Conservation (phyloP, 1,284 basidiomycete genomes). For the Leucoagaricus sp. region DNA sequence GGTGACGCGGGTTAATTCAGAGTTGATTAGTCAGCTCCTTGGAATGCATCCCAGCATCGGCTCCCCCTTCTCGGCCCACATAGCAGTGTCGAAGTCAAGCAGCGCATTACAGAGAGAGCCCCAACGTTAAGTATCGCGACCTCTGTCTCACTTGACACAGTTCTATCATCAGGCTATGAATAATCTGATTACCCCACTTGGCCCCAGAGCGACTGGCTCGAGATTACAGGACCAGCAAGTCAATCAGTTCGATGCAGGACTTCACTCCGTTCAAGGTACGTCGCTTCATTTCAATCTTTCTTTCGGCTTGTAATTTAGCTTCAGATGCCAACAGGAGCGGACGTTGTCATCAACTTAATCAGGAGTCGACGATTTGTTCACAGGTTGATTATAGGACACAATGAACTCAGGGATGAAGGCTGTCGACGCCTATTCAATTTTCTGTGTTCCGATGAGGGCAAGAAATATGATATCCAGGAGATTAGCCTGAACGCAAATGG, state of each 20-base stretch:
- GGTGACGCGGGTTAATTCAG: no score
- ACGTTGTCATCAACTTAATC: conserved; percentile 48
- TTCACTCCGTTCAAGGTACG: conserved; percentile 31
- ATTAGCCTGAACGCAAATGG: conserved; percentile 57
- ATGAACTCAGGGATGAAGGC: conserved; percentile 61
- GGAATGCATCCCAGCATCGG: no score
- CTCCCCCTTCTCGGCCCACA: no score
- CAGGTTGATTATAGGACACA: conserved; percentile 58
- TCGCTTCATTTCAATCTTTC: no score
- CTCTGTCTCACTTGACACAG: no score
- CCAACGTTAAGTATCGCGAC: no score
- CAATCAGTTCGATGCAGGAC: conserved; percentile 24
- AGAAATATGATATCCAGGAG: conserved; percentile 49
- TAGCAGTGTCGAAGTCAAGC: no score
- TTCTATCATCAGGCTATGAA: background rate
- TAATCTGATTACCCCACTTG: background rate
- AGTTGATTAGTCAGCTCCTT: no score
- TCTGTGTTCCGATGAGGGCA: conserved; percentile 49
- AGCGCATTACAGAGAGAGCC: no score
- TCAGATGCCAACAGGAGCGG: conserved; percentile 41
- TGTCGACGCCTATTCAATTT: conserved; percentile 55
- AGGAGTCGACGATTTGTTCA: conserved; percentile 43
- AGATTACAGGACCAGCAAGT: conserved; percentile 6
- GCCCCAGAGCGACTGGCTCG: background rate
- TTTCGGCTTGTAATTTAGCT: no score